Base-by-base conservation (phyloP, 2,329 filamentous ascomycete genomes). In the Cladosporium sp. region DNA sequence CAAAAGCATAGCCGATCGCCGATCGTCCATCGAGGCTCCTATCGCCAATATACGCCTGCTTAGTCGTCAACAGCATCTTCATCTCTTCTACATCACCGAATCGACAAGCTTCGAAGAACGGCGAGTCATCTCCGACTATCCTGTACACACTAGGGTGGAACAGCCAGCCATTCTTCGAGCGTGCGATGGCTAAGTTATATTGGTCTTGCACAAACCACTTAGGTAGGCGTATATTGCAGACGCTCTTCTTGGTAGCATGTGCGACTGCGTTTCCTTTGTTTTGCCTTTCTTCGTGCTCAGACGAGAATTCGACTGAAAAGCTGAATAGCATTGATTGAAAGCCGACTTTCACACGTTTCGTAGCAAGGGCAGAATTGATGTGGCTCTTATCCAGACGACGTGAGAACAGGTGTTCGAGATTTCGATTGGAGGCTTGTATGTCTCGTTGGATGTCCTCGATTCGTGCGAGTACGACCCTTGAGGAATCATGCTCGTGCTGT, bases 11-110 rank as follows among this genome's bases (percentile, higher is more conserved):
- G 46, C 26, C 1, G 21, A 50, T 10, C 10, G 8, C 7, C 21
- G 8, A 5, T 3, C 3, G 5, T n/a, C 21, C 8, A 1, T 1
- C 6, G 14, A 6, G 8, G 16, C 2, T 5, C 8, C 46, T 3
- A 16, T 50, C 46, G 14, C 26, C n/a, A 23, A 50, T 10, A 23
- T 12, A 50, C 7, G 46, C 46, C 46, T 50, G 46, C 46, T 50
- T 23, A 14, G n/a, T 50, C 21, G 46, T 23, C n/a, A 26, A 7
- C 5, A 50, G 46, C 10, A 50, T 23, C 46, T 50, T 50, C 10
- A 26, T 50, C 10, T 4, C 3, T 5, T 50, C 46, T 10, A 26
- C 0, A 7, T 50, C 8, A 10, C 46, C 46, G 4, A 2, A 5
- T 28, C 7, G 1, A 14, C 46, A 50, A 50, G 46, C 46, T 12